Evolutionary conservation across 768 basidiomycete species (phyloP).

Genomic region (Boletales sp.): DNA sequence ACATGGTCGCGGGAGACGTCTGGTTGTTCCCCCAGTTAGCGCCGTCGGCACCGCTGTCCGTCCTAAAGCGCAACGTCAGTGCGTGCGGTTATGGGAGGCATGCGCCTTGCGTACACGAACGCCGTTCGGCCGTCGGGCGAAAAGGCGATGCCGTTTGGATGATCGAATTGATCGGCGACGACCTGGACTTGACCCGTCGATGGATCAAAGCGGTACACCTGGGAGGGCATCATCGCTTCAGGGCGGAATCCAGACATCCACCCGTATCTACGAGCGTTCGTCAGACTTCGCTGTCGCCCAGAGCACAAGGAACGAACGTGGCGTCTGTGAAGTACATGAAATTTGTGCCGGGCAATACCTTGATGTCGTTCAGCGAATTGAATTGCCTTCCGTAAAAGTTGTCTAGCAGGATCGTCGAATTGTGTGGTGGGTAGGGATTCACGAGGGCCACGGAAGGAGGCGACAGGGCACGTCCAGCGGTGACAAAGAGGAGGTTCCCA

Average conservation of each 20-base stretch:
- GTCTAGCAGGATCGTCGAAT: conserved; percentile 66
- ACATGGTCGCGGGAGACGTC: conserved; percentile 68
- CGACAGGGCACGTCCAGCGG: conserved; percentile 59
- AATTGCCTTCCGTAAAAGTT: conserved; percentile 81
- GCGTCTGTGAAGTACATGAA: conserved; percentile 75
- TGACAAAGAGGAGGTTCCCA: conserved; percentile 56
- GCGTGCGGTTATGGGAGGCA: conserved; percentile 5
- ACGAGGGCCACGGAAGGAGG: conserved; percentile 65
- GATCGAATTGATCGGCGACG: conserved; percentile 74
- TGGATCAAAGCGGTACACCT: conserved; percentile 55
- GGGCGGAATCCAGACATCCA: conserved; percentile 66
- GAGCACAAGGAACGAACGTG: conserved; percentile 38
- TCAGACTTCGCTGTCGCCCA: background rate
- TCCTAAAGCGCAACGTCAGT: conserved; percentile 21
- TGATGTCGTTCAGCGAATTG: conserved; percentile 79
- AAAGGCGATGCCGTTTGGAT: conserved; percentile 74
- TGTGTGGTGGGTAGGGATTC: conserved; percentile 60
- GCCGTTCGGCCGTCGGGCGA: conserved; percentile 57
- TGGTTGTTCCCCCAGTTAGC: conserved; percentile 48
- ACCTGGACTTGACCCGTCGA: conserved; percentile 60
- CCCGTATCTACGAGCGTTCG: conserved; percentile 46
- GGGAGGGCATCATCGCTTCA: conserved; percentile 59
- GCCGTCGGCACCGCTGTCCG: conserved; percentile 32
- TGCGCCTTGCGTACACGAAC: conserved; percentile 46
- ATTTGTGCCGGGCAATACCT: conserved; percentile 62